Evolutionary conservation across 2,329 filamentous ascomycete genomes (phyloP), one percentile per base, ranked within the genome.

Genomic region (Fusarium buharicum): DNA sequence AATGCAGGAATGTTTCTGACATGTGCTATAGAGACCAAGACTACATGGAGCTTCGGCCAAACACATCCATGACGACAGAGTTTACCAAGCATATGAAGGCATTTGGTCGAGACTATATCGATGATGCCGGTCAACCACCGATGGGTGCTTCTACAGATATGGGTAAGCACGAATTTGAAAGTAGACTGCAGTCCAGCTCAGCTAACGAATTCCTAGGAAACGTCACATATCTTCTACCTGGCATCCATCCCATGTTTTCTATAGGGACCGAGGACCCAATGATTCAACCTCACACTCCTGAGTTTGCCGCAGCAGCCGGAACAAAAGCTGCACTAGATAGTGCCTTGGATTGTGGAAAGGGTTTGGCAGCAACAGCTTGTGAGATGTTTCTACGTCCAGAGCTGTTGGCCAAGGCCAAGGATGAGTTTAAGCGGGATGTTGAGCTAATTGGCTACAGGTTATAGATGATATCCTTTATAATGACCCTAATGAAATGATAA

Each of bases 81-180:
- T 69, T 70, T 4, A 63, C 67, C 3, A 55, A 41, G 7, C 66
- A 69, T 24, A 69, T 69, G 67, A 44, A 68, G 14, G 49, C 50
- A 0, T 64, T 69, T 1, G 67, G 64, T 0, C 40, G 58, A 38
- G 43, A 45, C 9, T 68, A 62, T 8, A 50, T 66, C 0, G 33
- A 18, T 0, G 59, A 59, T 6, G 34, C 59, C 0, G 52, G 55
- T 11, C 60, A 63, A 1, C 51, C 55, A 8, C 62, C 67, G 0
- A 68, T 66, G 55, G 67, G 62, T 2, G 67, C 61, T 10, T 69
- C 67, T 1, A 69, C 67, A 39, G 67, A 69, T 5, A 69, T 69
- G 64, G 67, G 67, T 56, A 53, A 41, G 50, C 4, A 24, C 8
- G 6, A 6, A 24, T 8, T 36, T 2, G 6, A 18, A 4, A 3